Evolutionary conservation across 306 rosid genomes (phyloP), one percentile per base, ranked within the genome.

Genomic region (Malus fusca): DNA sequence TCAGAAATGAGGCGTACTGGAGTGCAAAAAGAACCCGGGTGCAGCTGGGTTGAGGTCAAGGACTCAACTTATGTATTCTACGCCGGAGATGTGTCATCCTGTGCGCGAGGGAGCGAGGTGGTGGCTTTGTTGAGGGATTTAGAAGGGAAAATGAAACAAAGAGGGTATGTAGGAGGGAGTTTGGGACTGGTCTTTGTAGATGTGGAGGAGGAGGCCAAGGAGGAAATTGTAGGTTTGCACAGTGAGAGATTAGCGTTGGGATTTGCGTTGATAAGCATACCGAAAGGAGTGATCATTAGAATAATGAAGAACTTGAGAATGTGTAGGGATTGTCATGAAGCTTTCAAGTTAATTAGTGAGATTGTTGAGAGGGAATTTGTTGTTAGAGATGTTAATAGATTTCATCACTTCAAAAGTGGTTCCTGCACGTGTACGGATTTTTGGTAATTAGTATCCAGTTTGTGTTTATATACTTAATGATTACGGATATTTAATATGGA

Each of bases 301-400:
- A 87, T 91, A 76, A 89, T 93, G 98, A 93, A 89, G 87, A 89
- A 93, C 80, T 78, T 91, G 87, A 91, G 92, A 79, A 89, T 93
- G 96, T 89, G 93, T 74, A 72, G 82, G 76, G 90, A 86, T 62
- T 91, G 96, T 77, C 97, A 93, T 18, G 92, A 86, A 78, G 88
- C 85, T 44, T 91, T 91, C 86, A 93, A 88, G 89, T 72, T 89
- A 60, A 88, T 89, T 73, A 87, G 97, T 84, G 93, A 88, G 69
- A 91, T 89, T 77, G 90, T 88, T 46, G 86, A 69, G 73, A 88
- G 93, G 69, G 93, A 93, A 8, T 88, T 91, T 35, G 11, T 93
- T 71, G 97, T 91, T 33, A 91, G 96, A 83, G 97, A 89, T 71
- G 80, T 89, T 22, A 91, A 93, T 67, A 93, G 96, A 83, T 91